These are phyloP conservation scores for Torulaspora microellipsoides DNA, from an alignment of 805 yeast species.

Conservation along the genomic window DNA sequence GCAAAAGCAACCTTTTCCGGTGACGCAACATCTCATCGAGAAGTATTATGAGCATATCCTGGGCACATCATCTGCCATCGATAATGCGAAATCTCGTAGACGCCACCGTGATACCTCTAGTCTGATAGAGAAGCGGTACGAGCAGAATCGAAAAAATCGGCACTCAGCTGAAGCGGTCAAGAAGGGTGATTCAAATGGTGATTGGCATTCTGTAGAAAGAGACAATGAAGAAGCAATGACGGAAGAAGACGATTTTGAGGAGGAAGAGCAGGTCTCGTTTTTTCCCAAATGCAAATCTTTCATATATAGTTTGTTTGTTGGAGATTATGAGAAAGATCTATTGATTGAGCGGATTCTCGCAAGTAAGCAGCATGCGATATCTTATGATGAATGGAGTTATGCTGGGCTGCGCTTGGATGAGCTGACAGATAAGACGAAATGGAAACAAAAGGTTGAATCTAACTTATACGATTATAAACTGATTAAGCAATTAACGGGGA, in stretches of 20 bases:
- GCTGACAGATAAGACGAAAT: conserved; percentile 55
- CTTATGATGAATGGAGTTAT: conserved; percentile 63
- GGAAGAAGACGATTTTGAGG: conserved; percentile 3
- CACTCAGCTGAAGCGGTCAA: not conserved
- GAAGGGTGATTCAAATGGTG: not conserved
- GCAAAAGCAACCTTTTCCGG: conserved; percentile 21
- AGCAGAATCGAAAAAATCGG: not conserved
- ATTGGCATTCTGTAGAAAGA: not conserved
- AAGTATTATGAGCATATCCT: conserved; percentile 17
- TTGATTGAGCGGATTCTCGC: conserved; percentile 37
- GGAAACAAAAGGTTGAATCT: conserved; percentile 66
- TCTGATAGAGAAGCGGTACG: conserved; percentile 2
- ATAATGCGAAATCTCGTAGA: conserved; percentile 1
- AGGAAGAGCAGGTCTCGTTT: conserved; percentile 7
- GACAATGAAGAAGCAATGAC: conserved; percentile 1
- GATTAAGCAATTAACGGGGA: conserved; percentile 47
- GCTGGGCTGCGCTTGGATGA: conserved; percentile 61
- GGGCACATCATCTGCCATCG: conserved; percentile 1
- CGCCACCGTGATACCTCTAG: conserved; percentile 5
- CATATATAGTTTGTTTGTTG: conserved; percentile 17
- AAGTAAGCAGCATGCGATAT: conserved; percentile 46
- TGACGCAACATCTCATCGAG: conserved; percentile 22
- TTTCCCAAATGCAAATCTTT: conserved; percentile 13
- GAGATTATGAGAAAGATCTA: conserved; percentile 33
- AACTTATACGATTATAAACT: conserved; percentile 69